These are phyloP conservation scores for Phytophthora cactorum DNA, from an alignment of 352 stramenopile species.

Conservation along the genomic window DNA sequence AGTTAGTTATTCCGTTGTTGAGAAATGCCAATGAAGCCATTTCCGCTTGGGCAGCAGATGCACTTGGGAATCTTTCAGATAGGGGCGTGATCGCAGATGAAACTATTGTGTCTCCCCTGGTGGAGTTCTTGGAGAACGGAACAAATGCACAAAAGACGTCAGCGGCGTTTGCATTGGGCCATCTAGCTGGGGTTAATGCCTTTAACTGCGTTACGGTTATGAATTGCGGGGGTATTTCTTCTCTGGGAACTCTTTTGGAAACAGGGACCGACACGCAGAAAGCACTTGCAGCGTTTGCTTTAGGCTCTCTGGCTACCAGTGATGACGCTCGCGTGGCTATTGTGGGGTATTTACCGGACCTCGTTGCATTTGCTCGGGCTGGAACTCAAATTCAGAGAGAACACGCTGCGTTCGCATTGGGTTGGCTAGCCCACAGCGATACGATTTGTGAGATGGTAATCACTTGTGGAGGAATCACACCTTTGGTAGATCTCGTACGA, in stretches of 20 bases:
- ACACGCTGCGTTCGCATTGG: too few relatives aligned
- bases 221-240: slow-evolving; percentile 1
- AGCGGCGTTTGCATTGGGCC: slow-evolving; percentile 10
- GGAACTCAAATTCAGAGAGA: too few relatives aligned
- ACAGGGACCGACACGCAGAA: not conserved
- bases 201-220: slow-evolving; percentile 1
- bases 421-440: not conserved
- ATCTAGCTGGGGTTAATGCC: slow-evolving; percentile 8
- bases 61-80: slow-evolving; percentile 3
- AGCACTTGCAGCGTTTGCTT: slow-evolving; percentile 2
- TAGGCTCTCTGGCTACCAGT: slow-evolving; percentile 9
- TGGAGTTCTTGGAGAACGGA: slow-evolving; percentile 7
- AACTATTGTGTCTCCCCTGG: slow-evolving; percentile 1
- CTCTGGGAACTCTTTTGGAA: slow-evolving; percentile 2
- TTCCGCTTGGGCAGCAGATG: slow-evolving; percentile 3
- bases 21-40: not conserved
- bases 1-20: slow-evolving; percentile 3
- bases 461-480: not conserved
- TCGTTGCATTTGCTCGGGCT: too few relatives aligned
- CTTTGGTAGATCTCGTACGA: slow-evolving; percentile 7
- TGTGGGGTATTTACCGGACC: not conserved
- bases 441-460: slow-evolving; percentile 2
- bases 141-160: slow-evolving; percentile 3
- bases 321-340: slow-evolving; percentile 9
- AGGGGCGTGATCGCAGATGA: slow-evolving; percentile 5